A percentile compares a stretch with the other conserved stretches of the same genome.
These are phyloP conservation scores for Blastobotrys apis DNA, from an alignment of 1,139 yeast genomes.

Conservation along the genomic window DNA sequence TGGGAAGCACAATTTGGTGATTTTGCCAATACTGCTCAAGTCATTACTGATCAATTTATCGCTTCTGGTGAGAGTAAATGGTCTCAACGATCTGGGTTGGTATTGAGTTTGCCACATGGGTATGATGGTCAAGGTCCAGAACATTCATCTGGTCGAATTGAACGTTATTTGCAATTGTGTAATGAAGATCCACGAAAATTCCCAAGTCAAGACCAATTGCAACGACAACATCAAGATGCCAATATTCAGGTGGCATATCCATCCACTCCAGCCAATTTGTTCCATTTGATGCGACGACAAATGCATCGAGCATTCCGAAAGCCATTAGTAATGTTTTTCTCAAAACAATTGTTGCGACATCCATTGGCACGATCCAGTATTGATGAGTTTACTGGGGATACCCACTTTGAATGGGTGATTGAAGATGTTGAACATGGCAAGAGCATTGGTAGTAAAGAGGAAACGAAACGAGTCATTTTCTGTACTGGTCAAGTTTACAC, in stretches of 20 bases:
- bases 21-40: slow-evolving; percentile 99
- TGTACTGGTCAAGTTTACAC: slow-evolving; percentile 94
- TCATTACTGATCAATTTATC: slow-evolving; percentile 91
- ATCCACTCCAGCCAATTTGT: slow-evolving; percentile 93
- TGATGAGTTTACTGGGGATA: slow-evolving; percentile 83
- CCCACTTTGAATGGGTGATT: slow-evolving; percentile 92
- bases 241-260: slow-evolving; percentile 98
- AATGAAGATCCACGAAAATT: slow-evolving; percentile 93
- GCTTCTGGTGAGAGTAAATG: slow-evolving; percentile 98
- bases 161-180: slow-evolving; percentile 92
- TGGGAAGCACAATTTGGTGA: slow-evolving; percentile 99
- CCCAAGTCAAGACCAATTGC: slow-evolving; percentile 85
- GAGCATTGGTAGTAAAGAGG: slow-evolving; percentile 70
- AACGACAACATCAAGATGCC: slow-evolving; percentile 98
- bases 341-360: slow-evolving; percentile 92
- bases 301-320: slow-evolving; percentile 99
- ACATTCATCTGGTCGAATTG: slow-evolving; percentile 97
- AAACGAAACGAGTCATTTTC: slow-evolving; percentile 80
- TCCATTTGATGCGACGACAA: slow-evolving; percentile 98
- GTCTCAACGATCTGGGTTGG: slow-evolving; percentile 98
- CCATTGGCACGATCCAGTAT: slow-evolving; percentile 90
- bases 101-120: slow-evolving; percentile 96
- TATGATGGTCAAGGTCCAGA: slow-evolving; percentile 99
- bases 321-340: slow-evolving; percentile 84
- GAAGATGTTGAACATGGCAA: slow-evolving; percentile 85